A percentile compares a stretch with the other conserved stretches of the same genome.
These are phyloP conservation scores for Citrullus amarus DNA, from an alignment of 306 rosid genomes.

Conservation along the genomic window DNA sequence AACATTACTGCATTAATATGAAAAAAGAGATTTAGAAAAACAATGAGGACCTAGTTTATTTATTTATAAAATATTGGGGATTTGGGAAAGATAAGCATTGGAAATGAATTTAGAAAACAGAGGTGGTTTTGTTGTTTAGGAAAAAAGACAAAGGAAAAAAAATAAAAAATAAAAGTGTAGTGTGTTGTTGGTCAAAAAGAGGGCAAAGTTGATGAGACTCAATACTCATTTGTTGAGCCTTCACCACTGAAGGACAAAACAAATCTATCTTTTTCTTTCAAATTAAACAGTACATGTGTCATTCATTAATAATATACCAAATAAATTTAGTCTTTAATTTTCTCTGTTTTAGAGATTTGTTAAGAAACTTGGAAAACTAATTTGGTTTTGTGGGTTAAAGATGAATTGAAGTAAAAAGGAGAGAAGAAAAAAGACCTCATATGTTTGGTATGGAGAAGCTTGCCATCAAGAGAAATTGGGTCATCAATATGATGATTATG, in stretches of 20 bases:
- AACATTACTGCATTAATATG: too few species aligned
- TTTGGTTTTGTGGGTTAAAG: too few species aligned
- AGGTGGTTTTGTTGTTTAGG: neutral
- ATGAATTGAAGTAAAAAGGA: too few species aligned
- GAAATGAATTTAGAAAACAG: neutral
- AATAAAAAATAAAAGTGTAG: neutral
- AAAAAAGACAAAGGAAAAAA: neutral
- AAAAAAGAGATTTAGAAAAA: too few species aligned
- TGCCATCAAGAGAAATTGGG: constrained; percentile 48
- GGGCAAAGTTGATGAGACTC: neutral
- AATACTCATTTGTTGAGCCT: neutral
- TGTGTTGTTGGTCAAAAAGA: neutral
- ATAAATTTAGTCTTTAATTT: too few species aligned
- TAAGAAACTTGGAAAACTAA: too few species aligned
- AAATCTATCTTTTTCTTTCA: neutral
- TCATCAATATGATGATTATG: constrained; percentile 64
- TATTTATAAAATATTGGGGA: neutral
- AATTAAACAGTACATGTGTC: neutral
- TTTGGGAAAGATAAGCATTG: neutral
- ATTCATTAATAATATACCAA: neutral
- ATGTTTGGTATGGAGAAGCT: constrained; percentile 43
- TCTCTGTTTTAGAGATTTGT: too few species aligned
- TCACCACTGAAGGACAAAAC: neutral
- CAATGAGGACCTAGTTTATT: neutral
- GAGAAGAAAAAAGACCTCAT: constrained; percentile 34